Evolutionary conservation across 139 green algal genomes (phyloP), one percentile per base, ranked within the genome.

Genomic region (Edaphochlamys debaryana): DNA sequence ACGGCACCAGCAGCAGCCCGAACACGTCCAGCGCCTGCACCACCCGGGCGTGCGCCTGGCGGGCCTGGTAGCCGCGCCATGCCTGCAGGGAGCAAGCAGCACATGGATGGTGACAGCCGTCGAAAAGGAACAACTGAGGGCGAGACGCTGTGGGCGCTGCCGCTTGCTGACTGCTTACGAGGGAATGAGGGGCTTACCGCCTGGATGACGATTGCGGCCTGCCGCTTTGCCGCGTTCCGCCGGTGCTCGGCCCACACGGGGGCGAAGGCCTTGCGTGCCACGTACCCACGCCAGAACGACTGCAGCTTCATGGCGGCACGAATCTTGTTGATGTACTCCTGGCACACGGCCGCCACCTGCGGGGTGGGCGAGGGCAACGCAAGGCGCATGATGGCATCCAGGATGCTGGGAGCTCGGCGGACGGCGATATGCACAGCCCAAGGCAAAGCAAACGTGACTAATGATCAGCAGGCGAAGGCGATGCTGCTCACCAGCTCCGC

Each of bases 291-390:
- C 83, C 86, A 91, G 0, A 54, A 73, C 4, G 90, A 87, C 86
- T 94, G 90, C 34, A 95, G 92, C 48, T 20, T 36, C 23, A 85
- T 88, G 27, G 88, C 89, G 32, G 17, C 79, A 52, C 29, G 15
- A n/a, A 36, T 64, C 69, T 71, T 87, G 82, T n/a, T n/a, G n/a
- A n/a, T n/a, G n/a, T n/a, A n/a, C n/a, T n/a, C n/a, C n/a, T n/a
- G n/a, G n/a, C n/a, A n/a, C n/a, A n/a, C n/a, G n/a, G n/a, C n/a
- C n/a, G n/a, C n/a, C n/a, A n/a, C n/a, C n/a, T n/a, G n/a, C n/a
- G n/a, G n/a, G n/a, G n/a, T n/a, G n/a, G n/a, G n/a, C n/a, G n/a
- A n/a, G n/a, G n/a, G n/a, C n/a, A n/a, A n/a, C n/a, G n/a, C n/a
- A n/a, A n/a, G n/a, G n/a, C n/a, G n/a, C n/a, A n/a, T n/a, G n/a